Percentiles rank a stretch among this genome's conserved stretches.
phyloP scores from a whole-genome alignment of 129 eudicot genomes.

The Artemisia tridentata region DNA sequence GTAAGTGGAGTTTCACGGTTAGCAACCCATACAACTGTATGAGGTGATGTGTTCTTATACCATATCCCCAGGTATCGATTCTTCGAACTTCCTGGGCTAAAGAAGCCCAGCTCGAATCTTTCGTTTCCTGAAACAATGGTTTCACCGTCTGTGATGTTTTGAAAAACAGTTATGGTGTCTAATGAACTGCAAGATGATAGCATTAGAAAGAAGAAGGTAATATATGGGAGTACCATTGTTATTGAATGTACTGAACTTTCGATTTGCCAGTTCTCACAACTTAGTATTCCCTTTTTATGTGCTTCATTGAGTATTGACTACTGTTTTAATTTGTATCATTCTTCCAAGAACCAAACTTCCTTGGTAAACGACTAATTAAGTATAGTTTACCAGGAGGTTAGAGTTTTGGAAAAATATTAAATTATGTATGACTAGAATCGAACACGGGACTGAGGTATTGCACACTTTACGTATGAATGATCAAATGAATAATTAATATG shows the following conservation, averaged over 20 bases:
- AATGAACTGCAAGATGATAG: neutral
- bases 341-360: too few relatives aligned
- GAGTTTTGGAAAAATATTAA: too few relatives aligned
- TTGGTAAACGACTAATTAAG: too few relatives aligned
- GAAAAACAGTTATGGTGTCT: conserved; percentile 16
- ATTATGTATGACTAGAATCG: too few relatives aligned
- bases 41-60: neutral
- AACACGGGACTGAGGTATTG: too few relatives aligned
- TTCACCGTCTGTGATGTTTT: conserved; percentile 14
- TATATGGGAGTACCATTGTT: neutral
- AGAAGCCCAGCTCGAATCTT: conserved; percentile 22
- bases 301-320: neutral
- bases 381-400: too few relatives aligned
- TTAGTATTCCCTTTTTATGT: neutral
- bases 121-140: conserved; percentile 9
- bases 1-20: neutral
- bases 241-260: neutral
- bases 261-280: neutral
- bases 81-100: conserved; percentile 22
- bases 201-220: conserved; percentile 22
- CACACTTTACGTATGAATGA: too few relatives aligned
- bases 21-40: neutral
- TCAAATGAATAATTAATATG: too few relatives aligned
- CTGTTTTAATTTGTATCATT: too few relatives aligned
- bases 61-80: conserved; percentile 16